Evolutionary conservation across 306 rosid species (phyloP).

Genomic region (Arachis stenosperma): DNA sequence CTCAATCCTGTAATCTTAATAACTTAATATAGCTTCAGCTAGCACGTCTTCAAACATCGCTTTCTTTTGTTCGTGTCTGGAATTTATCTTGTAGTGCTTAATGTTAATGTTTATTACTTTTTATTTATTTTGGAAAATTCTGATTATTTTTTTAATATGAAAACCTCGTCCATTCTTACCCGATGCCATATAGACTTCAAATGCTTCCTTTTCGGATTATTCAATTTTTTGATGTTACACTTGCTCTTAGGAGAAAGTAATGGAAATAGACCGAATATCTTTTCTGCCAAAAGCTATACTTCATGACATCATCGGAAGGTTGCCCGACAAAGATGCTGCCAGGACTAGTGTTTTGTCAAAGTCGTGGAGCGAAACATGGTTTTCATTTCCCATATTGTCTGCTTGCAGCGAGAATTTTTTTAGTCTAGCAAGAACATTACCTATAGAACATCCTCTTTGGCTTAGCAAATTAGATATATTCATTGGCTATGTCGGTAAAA

Average conservation of each 20-base stretch:
- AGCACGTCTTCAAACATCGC: too few relatives aligned
- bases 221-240: neutral
- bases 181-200: too few relatives aligned
- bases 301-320: constrained; percentile 39
- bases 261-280: constrained; percentile 41
- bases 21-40: too few relatives aligned
- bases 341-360: constrained; percentile 46
- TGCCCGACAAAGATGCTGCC: constrained; percentile 40
- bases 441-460: neutral
- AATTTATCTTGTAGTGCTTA: too few relatives aligned
- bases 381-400: constrained; percentile 38
- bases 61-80: too few relatives aligned
- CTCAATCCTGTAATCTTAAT: too few relatives aligned
- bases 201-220: too few relatives aligned
- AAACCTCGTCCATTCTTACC: too few relatives aligned
- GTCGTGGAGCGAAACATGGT: constrained; percentile 39
- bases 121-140: too few relatives aligned
- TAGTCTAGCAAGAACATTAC: neutral
- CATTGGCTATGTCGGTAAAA: constrained; percentile 30
- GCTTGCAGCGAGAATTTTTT: neutral
- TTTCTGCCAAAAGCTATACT: constrained; percentile 37
- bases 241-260: neutral
- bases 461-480: constrained; percentile 17
- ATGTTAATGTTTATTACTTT: too few relatives aligned
- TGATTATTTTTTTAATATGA: too few relatives aligned